These are phyloP conservation scores for Laguncularia racemosa DNA, from an alignment of 345 rosid genomes.

Conservation along the genomic window DNA sequence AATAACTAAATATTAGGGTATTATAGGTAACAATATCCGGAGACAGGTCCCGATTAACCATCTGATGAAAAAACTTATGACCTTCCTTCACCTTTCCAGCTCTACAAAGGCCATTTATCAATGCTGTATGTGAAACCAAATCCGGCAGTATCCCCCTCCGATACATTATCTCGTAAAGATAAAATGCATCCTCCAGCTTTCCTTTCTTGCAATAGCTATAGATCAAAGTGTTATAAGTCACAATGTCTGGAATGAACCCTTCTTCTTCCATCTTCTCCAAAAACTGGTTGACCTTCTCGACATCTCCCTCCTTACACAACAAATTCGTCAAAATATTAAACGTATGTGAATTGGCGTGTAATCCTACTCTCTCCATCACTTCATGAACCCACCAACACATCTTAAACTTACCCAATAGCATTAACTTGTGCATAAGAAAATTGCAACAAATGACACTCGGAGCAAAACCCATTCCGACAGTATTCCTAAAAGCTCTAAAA, in stretches of 20 bases:
- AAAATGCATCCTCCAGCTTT: slow-evolving; percentile 68
- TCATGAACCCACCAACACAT: slow-evolving; percentile 72
- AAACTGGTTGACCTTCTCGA: slow-evolving; percentile 51
- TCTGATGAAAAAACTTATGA: slow-evolving; percentile 69
- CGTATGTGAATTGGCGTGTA: slow-evolving; percentile 54
- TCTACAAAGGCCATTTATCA: slow-evolving; percentile 78
- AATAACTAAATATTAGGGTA: slow-evolving; percentile 70
- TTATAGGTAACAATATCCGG: slow-evolving; percentile 64
- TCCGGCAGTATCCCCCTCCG: slow-evolving; percentile 60
- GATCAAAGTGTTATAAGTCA: slow-evolving; percentile 78
- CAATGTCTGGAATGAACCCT: slow-evolving; percentile 86
- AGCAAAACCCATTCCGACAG: slow-evolving; percentile 36
- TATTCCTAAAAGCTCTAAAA: slow-evolving; percentile 32
- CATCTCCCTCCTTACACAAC: slow-evolving; percentile 47
- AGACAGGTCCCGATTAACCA: slow-evolving; percentile 55
- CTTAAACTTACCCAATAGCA: slow-evolving; percentile 38
- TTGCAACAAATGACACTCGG: slow-evolving; percentile 76
- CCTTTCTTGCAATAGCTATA: slow-evolving; percentile 67
- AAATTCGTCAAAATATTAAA: slow-evolving; percentile 74
- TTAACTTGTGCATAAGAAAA: slow-evolving; percentile 61
- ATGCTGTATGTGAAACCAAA: slow-evolving; percentile 68
- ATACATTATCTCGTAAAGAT: slow-evolving; percentile 72
- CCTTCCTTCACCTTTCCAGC: slow-evolving; percentile 70
- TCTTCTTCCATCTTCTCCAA: slow-evolving; percentile 95
- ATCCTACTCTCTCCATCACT: slow-evolving; percentile 54